Base-by-base conservation (phyloP, 768 basidiomycete species). In the Calocybe indica region DNA sequence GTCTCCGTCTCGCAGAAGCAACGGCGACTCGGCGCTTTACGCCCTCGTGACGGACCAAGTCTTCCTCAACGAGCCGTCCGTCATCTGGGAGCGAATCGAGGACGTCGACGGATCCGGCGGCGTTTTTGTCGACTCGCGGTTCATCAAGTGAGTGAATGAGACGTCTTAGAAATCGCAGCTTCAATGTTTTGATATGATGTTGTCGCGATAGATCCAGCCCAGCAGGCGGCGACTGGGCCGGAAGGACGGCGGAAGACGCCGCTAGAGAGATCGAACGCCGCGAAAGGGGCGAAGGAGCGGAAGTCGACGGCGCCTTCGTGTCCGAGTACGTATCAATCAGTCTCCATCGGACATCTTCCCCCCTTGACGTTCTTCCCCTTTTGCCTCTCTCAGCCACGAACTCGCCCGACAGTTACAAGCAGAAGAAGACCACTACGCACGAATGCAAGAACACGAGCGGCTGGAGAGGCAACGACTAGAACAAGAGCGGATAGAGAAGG, bases 21-120 rank as follows among this genome's bases (percentile, higher is more conserved):
- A 22, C 22, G 22, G 22, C 4, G 54, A 70, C 37, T 44, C 75
- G 0, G 74, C 79, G 5, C 69, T 96, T 6, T 94, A 90, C 62
- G 79, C 81, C 1, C 83, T 96, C 51, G 90, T 85, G 9, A 93
- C 93, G 0, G 93, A 96, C 62, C 75, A 88, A 36, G 79, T 83
- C 12, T 92, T 96, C 62, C 66, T 83, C 2, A 63, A 79, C 48
- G 92, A 95, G 60, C 71, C 82, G 0, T 80, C 80, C 12, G 79
- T 95, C 22, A 85, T 93, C 3, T 96, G 93, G 93, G 93, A 96
- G 65, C 80, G 85, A 13, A 67, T 96, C 29, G 89, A 88, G 55
- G 93, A 95, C 57, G 76, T 93, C 30, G 92, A 95, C 50, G 90
- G 90, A 1, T 75, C 79, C 2, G 82, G 73, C 52, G 80, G 86